Evolutionary conservation across 2,329 filamentous ascomycete species (phyloP).

Genomic region (Dryadomyces quercivorus): DNA sequence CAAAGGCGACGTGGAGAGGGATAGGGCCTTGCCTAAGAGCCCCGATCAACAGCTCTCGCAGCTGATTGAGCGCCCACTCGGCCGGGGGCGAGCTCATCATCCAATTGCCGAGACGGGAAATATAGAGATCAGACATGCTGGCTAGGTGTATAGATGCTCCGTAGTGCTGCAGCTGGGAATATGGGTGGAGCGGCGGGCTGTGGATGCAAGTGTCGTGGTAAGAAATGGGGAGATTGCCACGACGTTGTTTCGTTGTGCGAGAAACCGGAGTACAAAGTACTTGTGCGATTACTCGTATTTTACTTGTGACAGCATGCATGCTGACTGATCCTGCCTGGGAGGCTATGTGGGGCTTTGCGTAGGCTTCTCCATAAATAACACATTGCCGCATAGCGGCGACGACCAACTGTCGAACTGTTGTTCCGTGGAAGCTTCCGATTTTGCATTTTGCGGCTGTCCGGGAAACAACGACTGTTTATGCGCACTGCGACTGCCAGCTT

Average conservation of each 20-base stretch:
- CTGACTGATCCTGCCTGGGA: background rate
- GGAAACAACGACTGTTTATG: background rate
- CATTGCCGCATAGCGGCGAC: background rate
- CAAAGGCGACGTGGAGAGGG: slow-evolving; percentile 93
- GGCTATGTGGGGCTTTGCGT: background rate
- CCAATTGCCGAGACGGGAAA: slow-evolving; percentile 47
- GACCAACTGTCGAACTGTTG: too few relatives aligned
- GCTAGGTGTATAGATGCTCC: background rate
- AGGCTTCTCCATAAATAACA: background rate
- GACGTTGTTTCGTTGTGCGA: too few relatives aligned
- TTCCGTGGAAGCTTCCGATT: too few relatives aligned
- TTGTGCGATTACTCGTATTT: background rate
- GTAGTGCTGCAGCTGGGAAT: too few relatives aligned
- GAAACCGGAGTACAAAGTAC: background rate
- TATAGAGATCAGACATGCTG: slow-evolving; percentile 42
- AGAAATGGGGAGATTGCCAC: background rate
- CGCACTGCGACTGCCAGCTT: background rate
- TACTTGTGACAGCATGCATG: background rate
- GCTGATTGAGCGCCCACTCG: slow-evolving; percentile 71
- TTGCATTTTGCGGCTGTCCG: background rate
- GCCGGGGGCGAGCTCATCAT: slow-evolving; percentile 78
- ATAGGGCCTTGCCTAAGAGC: slow-evolving; percentile 83
- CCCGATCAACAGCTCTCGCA: slow-evolving; percentile 78
- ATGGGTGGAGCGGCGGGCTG: too few relatives aligned
- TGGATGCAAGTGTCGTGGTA: background rate